These are phyloP conservation scores for Vitrella brassicaformis DNA, from an alignment of 73 alveolate genomes.

Conservation along the genomic window DNA sequence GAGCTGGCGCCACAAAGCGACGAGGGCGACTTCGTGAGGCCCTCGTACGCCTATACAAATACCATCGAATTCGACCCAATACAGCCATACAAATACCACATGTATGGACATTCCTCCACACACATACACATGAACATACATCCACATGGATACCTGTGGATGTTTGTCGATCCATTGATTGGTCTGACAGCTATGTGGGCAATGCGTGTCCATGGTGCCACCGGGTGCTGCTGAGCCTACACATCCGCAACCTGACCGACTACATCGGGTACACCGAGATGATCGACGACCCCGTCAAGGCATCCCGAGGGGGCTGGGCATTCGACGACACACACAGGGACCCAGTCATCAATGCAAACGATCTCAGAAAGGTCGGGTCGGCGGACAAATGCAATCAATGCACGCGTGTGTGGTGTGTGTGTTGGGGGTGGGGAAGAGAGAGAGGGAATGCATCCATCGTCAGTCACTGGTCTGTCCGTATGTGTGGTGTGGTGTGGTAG, in stretches of 20 bases:
- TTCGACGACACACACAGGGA: slow-evolving; percentile 13
- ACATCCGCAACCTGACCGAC: not conserved
- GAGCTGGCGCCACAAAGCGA: slow-evolving; percentile 28
- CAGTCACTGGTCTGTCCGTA: too few relatives aligned
- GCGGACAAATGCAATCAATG: too few relatives aligned
- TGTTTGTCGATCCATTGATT: too few relatives aligned
- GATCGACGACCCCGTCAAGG: slow-evolving; percentile 17
- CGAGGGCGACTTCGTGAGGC: slow-evolving; percentile 18
- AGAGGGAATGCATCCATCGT: too few relatives aligned
- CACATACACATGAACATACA: too few relatives aligned
- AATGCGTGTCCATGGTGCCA: slow-evolving; percentile 33
- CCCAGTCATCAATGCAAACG: slow-evolving; percentile 14
- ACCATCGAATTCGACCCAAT: too few relatives aligned
- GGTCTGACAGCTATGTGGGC: slow-evolving; percentile 28
- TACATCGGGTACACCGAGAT: not conserved
- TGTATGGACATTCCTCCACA: too few relatives aligned
- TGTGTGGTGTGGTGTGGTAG: not conserved
- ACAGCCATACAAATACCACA: too few relatives aligned
- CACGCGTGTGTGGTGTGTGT: too few relatives aligned
- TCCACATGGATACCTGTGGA: too few relatives aligned
- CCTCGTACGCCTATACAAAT: too few relatives aligned
- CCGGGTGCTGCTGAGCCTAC: not conserved
- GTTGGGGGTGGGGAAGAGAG: too few relatives aligned
- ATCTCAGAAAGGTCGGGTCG: slow-evolving; percentile 22
- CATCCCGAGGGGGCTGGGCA: slow-evolving; percentile 38